phyloP scores from a whole-genome alignment of 192 early-diverging fungal genomes.

The Rhizoclosmatium sp. region DNA sequence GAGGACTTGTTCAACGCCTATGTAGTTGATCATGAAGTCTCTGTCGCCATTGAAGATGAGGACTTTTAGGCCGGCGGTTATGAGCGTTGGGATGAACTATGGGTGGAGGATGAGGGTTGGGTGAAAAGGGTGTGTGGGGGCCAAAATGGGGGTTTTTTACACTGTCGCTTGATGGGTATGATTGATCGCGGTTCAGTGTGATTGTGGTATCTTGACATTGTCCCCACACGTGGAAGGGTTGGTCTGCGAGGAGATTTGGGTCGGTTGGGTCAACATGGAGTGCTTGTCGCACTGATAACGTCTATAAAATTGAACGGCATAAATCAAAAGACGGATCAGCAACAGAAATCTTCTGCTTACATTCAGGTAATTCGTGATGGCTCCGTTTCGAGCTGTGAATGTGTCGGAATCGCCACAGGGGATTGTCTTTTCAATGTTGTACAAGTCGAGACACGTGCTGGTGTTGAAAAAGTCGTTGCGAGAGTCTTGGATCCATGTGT shows the following conservation, averaged over 20 bases:
- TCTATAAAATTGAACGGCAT: conserved; percentile 18
- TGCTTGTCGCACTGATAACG: conserved; percentile 21
- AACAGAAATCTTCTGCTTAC: background rate
- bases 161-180: background rate
- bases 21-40: conserved; percentile 33
- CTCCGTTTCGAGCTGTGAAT: background rate
- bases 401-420: background rate
- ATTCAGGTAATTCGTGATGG: conserved; percentile 6
- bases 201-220: conserved; percentile 19
- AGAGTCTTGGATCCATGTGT: conserved; percentile 4
- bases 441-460: conserved; percentile 12
- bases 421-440: conserved; percentile 6
- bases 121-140: too few relatives aligned
- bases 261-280: conserved; percentile 36
- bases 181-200: background rate
- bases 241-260: background rate
- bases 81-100: background rate
- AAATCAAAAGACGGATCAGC: too few relatives aligned
- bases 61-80: conserved; percentile 10
- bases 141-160: too few relatives aligned
- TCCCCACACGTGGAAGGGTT: background rate
- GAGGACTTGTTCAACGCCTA: conserved; percentile 56
- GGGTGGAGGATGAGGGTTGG: too few relatives aligned
- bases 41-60: conserved; percentile 32
- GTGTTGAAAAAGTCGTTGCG: background rate